Base-by-base conservation (phyloP, 768 basidiomycete genomes). In the Lactifluus hygrophoroides region DNA sequence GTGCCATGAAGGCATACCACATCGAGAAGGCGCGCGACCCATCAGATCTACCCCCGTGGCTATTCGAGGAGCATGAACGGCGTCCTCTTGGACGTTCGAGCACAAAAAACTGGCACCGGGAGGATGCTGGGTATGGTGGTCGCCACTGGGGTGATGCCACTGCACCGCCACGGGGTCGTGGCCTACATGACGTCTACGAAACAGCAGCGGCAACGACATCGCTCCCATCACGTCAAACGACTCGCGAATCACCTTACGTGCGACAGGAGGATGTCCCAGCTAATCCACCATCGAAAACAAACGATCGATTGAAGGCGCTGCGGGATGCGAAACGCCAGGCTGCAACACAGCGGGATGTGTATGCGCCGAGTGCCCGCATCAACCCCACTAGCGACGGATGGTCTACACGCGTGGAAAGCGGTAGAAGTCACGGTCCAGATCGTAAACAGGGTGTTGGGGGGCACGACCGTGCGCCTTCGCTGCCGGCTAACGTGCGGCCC, bases 1-100 rank as follows among this genome's bases (percentile, higher is more conserved):
- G 76, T n/a, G 81, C 80, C 5, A 80, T 86, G 81, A 85, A 84
- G 66, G 78, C 80, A 0, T 86, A 86, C 66, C 80, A 86, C 64
- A 75, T 84, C 48, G 76, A 76, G 27, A 82, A 83, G 67, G 84
- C 83, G 21, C 75, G 75, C 25, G 72, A 76, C 37, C 79, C 77
- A 10, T 65, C 75, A 28, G 84, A 86, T 65, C 75, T 87, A 19
- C 84, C 86, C 10, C 70, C 74, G 8, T 86, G 85, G 85, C 74
- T 88, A 17, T 86, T 86, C 57, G 77, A 77, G 44, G 80, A 78
- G 54, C 74, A 70, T 42, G 84, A 86, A 64, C 77, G 81, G 43
- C 74, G 74, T 58, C 62, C 68, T 43, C 54, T 65, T 9, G 62
- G 53, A 46, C 65, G 57, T 43, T 44, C 60, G 27, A 43, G 27